phyloP scores from a whole-genome alignment of 2,329 filamentous ascomycete genomes.

The Trichothecium sympodiale region DNA sequence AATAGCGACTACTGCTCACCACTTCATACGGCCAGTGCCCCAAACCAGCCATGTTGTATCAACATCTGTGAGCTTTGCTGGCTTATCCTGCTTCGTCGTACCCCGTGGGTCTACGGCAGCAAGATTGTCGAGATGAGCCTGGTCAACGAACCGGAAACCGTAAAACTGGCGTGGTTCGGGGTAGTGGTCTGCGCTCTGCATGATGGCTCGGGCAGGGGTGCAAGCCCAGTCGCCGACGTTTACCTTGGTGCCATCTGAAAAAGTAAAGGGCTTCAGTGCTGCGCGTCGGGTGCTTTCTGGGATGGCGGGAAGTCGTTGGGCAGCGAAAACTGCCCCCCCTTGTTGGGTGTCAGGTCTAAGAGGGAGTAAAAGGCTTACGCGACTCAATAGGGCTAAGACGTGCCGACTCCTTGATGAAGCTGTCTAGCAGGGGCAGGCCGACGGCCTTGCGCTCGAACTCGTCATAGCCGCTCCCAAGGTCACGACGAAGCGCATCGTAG shows the following conservation, averaged over 20 bases:
- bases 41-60: slow-evolving; percentile 1
- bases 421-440: slow-evolving; percentile 4
- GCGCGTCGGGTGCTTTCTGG: slow-evolving; percentile 2
- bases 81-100: background rate
- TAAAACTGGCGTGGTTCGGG: background rate
- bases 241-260: slow-evolving; percentile 3
- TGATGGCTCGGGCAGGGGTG: slow-evolving; percentile 1
- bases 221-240: slow-evolving; percentile 3
- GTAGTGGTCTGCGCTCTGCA: slow-evolving; percentile 1
- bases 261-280: background rate
- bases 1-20: background rate
- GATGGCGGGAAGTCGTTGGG: no score
- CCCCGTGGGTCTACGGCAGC: no score
- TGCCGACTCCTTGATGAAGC: slow-evolving; percentile 6
- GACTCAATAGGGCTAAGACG: slow-evolving; percentile 2
- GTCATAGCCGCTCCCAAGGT: background rate
- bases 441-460: background rate
- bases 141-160: slow-evolving; percentile 2
- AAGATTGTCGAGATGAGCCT: no score
- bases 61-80: background rate
- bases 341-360: no score
- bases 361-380: background rate
- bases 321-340: no score
- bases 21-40: slow-evolving; percentile 2
- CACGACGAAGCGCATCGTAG: slow-evolving; percentile 1